These are phyloP conservation scores for Proliferodiscus dingleyae DNA, from an alignment of 2,329 filamentous ascomycete genomes.

Conservation along the genomic window DNA sequence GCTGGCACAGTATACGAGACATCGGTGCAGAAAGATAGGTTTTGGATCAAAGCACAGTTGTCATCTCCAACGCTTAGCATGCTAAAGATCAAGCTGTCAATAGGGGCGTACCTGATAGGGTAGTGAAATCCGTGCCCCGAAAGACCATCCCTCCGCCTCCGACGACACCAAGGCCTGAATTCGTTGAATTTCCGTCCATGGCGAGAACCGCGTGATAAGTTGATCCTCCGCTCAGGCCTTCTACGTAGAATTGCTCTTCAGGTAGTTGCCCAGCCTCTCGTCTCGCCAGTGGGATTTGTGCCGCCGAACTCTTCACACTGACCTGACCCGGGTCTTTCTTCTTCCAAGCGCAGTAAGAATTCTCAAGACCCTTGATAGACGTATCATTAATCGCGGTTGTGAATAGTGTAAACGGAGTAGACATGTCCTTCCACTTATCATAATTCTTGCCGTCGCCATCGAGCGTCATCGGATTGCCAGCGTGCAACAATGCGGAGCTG, in stretches of 20 bases:
- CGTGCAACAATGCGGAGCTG: constrained; percentile 71
- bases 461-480: constrained; percentile 61
- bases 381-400: constrained; percentile 58
- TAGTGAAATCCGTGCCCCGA: constrained; percentile 65
- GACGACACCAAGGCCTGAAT: constrained; percentile 47
- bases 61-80: constrained; percentile 45
- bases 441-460: constrained; percentile 43
- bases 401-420: constrained; percentile 72
- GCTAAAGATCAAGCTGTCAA: neutral
- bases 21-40: constrained; percentile 83
- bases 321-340: neutral
- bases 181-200: constrained; percentile 51
- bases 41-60: constrained; percentile 81
- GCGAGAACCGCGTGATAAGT: constrained; percentile 71
- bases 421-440: constrained; percentile 49
- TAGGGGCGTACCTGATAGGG: constrained; percentile 61
- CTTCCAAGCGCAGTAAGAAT: constrained; percentile 61
- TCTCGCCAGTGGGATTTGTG: constrained; percentile 64
- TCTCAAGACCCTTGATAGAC: constrained; percentile 63
- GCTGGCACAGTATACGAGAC: constrained; percentile 89
- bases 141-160: constrained; percentile 76
- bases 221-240: constrained; percentile 65
- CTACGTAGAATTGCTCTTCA: constrained; percentile 85
- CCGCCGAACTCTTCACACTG: neutral
- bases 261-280: constrained; percentile 62